Evolutionary conservation across 495 filamentous ascomycete species (phyloP).

Genomic region (Hypoxylon fragiforme): DNA sequence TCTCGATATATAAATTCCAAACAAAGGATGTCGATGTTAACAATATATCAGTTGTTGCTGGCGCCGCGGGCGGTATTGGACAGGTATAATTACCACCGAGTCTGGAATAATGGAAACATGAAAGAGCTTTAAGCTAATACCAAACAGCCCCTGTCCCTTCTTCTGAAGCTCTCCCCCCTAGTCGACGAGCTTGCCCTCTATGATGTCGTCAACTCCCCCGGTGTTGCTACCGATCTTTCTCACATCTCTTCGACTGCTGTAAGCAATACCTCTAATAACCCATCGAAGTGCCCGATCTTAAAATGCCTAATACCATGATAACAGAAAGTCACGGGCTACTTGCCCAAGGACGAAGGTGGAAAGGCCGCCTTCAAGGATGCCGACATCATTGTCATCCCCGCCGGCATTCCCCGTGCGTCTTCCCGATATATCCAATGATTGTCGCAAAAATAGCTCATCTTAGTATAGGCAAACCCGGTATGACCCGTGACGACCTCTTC

Average conservation of each 20-base stretch:
- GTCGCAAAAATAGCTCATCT: conserved; percentile 16
- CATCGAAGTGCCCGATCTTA: not conserved
- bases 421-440: not conserved
- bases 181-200: conserved; percentile 92
- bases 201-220: conserved; percentile 98
- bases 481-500: conserved; percentile 99
- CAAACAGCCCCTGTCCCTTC: conserved; percentile 85
- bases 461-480: conserved; percentile 87
- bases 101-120: not conserved
- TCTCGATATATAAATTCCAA: not conserved
- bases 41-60: conserved; percentile 74
- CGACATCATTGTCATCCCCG: conserved; percentile 94
- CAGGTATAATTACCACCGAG: conserved; percentile 61
- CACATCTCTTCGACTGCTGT: conserved; percentile 95
- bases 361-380: conserved; percentile 85
- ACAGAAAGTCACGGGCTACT: conserved; percentile 88
- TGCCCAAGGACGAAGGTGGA: conserved; percentile 87
- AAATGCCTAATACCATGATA: conserved; percentile 36
- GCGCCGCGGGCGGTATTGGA: conserved; percentile 97
- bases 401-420: conserved; percentile 90
- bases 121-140: conserved; percentile 35
- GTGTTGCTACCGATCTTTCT: conserved; percentile 92
- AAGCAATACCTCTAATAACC: conserved; percentile 43
- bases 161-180: conserved; percentile 84
- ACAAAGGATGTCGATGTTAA: conserved; percentile 35